Conservation (phyloP, 208 protist species). For the Sergeia podlipaevii region DNA sequence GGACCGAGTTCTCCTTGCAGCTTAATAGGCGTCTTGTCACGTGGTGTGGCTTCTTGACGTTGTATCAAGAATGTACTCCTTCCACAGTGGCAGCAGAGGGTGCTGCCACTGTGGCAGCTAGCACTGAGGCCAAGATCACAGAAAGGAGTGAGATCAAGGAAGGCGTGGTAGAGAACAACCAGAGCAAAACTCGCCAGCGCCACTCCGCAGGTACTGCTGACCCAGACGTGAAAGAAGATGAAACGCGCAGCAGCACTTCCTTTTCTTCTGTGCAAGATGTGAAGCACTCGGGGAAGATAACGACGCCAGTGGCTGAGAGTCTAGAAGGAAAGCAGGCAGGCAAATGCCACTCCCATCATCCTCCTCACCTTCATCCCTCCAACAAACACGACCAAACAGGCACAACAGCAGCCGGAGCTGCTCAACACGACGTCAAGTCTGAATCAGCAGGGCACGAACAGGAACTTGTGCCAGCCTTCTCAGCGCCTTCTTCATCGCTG, state of each 20-base stretch:
- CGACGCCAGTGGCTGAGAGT: no score
- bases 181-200: neutral
- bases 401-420: neutral
- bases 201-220: neutral
- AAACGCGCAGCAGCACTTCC: neutral
- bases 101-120: neutral
- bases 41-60: conserved; percentile 38
- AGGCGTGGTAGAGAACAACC: neutral
- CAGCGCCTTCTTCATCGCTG: conserved; percentile 1
- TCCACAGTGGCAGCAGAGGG: conserved; percentile 5
- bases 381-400: no score
- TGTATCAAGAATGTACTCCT: no score
- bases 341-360: no score
- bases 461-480: no score
- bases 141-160: neutral
- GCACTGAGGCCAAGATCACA: neutral
- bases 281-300: no score
- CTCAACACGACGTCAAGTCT: neutral
- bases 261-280: no score
- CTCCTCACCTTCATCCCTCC: no score
- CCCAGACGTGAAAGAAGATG: neutral
- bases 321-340: no score
- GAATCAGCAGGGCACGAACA: no score
- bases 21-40: conserved; percentile 34
- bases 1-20: conserved; percentile 41